These are phyloP conservation scores for Sporobolus alterniflorus DNA, from an alignment of 202 grass and related monocot genomes.

Conservation along the genomic window DNA sequence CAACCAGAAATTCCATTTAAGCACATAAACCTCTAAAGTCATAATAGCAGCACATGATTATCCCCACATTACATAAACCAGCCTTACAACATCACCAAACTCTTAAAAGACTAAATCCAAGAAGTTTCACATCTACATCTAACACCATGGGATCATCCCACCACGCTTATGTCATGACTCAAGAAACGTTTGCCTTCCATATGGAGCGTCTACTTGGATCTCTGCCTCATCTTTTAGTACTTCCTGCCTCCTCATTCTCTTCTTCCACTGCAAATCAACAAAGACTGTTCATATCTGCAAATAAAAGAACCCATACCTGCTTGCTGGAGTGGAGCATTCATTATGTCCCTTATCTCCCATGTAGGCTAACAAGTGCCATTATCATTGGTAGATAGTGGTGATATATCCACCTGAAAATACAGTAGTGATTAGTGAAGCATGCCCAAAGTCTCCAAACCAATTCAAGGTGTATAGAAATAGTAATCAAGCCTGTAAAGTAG, in stretches of 20 bases:
- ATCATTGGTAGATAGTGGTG: slow-evolving; percentile 98
- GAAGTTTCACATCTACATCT: neutral
- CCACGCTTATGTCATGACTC: neutral
- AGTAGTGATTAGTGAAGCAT: neutral
- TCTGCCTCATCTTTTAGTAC: slow-evolving; percentile 93
- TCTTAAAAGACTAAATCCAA: no score
- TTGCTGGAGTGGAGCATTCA: slow-evolving; percentile 91
- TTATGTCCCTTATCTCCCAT: slow-evolving; percentile 93
- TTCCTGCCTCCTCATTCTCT: slow-evolving; percentile 93
- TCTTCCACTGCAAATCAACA: slow-evolving; percentile 63
- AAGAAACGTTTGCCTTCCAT: neutral
- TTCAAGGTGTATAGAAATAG: slow-evolving; percentile 91
- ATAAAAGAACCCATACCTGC: slow-evolving; percentile 61
- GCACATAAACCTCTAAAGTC: no score
- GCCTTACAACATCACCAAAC: no score
- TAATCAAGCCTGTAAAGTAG: slow-evolving; percentile 80
- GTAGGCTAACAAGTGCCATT: slow-evolving; percentile 96
- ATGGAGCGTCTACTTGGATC: slow-evolving; percentile 55
- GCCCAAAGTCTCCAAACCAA: neutral
- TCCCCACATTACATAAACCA: no score
- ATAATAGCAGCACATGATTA: no score
- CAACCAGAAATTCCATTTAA: no score
- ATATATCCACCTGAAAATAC: slow-evolving; percentile 88
- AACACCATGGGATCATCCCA: neutral
- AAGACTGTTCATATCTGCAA: no score